These are phyloP conservation scores for Pseudevernia furfuracea DNA, from an alignment of 495 filamentous ascomycete species.

Conservation along the genomic window DNA sequence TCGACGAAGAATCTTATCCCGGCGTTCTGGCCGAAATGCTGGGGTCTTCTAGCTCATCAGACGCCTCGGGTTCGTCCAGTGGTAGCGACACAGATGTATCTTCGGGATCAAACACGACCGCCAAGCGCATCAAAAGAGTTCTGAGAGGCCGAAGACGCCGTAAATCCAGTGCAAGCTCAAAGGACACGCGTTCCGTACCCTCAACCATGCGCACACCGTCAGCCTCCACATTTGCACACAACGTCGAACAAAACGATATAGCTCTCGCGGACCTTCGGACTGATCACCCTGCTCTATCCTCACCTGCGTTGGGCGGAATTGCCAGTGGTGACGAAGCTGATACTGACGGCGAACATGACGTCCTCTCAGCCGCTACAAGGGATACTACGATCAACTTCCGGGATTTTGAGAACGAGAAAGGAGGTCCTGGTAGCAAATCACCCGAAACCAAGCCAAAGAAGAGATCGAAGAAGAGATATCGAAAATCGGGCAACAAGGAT, in stretches of 20 bases:
- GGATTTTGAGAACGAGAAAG: conserved; percentile 38
- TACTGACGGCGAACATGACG: conserved; percentile 30
- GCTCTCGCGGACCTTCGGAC: conserved; percentile 26
- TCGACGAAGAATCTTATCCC: conserved; percentile 80
- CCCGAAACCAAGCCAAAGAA: conserved; percentile 36
- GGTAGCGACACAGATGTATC: conserved; percentile 58
- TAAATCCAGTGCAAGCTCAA: conserved; percentile 66
- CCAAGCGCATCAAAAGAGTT: conserved; percentile 63
- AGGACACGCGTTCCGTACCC: conserved; percentile 45
- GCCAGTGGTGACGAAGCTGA: conserved; percentile 45
- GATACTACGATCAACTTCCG: conserved; percentile 30
- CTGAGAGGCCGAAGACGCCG: conserved; percentile 60
- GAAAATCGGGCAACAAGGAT: conserved; percentile 22
- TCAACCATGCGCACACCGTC: conserved; percentile 37
- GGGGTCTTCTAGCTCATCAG: conserved; percentile 58
- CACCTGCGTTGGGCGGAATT: conserved; percentile 31
- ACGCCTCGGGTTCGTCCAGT: conserved; percentile 48
- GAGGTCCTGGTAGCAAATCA: conserved; percentile 15
- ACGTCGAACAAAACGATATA: conserved; percentile 33
- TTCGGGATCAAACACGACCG: conserved; percentile 62
- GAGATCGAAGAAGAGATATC: conserved; percentile 32
- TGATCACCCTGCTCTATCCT: conserved; percentile 14
- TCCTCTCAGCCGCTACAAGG: conserved; percentile 5
- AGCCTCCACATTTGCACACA: conserved; percentile 32
- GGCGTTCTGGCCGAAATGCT: conserved; percentile 76